phyloP scores from a whole-genome alignment of 345 rosid species.

The Citrus trifoliata region DNA sequence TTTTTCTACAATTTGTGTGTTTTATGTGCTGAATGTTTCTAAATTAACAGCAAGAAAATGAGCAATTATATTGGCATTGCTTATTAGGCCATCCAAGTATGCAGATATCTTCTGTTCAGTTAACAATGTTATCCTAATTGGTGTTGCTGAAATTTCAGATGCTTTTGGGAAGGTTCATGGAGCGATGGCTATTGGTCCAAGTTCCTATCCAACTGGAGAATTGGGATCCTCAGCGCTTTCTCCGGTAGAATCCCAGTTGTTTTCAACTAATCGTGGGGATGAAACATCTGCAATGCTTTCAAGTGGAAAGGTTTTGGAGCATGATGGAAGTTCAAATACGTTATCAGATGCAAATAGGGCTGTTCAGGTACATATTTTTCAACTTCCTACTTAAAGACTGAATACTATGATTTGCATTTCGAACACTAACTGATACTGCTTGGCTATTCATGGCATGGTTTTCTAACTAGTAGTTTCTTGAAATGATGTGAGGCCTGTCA shows the following conservation, averaged over 20 bases:
- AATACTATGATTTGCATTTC: too few relatives aligned
- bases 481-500: neutral
- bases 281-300: slow-evolving; percentile 28
- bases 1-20: neutral
- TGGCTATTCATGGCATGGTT: neutral
- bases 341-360: slow-evolving; percentile 39
- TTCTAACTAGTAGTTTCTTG: neutral
- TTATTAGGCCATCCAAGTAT: neutral
- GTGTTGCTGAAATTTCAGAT: slow-evolving; percentile 33
- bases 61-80: neutral
- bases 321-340: slow-evolving; percentile 42
- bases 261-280: slow-evolving; percentile 35
- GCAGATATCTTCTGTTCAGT: neutral
- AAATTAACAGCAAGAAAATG: neutral
- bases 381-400: neutral
- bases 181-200: slow-evolving; percentile 36
- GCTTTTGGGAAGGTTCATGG: slow-evolving; percentile 55
- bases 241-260: slow-evolving; percentile 20
- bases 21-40: neutral
- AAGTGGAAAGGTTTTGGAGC: slow-evolving; percentile 42
- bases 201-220: slow-evolving; percentile 36
- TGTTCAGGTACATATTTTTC: slow-evolving; percentile 43
- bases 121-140: slow-evolving; percentile 7
- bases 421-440: neutral
- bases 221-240: slow-evolving; percentile 26